A percentile compares a stretch with the other conserved stretches of the same genome.
phyloP scores from a whole-genome alignment of 176 grass and related monocot species.

The Cenchrus fungigraminus region DNA sequence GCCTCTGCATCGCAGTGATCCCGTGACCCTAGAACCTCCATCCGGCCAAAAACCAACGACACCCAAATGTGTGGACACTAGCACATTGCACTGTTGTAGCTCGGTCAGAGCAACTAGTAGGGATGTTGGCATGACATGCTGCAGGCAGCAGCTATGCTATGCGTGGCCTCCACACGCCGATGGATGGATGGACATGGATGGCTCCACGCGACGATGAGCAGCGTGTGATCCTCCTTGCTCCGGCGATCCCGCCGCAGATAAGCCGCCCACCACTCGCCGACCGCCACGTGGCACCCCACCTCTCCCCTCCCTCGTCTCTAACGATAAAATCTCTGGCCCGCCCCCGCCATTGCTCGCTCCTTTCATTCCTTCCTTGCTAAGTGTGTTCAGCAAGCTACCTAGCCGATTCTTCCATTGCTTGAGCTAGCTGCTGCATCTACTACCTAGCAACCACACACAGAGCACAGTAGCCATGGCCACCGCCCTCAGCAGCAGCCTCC shows the following conservation, averaged over 20 bases:
- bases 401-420: too few species aligned
- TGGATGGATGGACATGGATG: background rate
- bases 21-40: background rate
- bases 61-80: background rate
- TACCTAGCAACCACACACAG: too few species aligned
- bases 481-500: slow-evolving; percentile 50
- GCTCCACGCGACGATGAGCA: slow-evolving; percentile 37
- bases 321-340: slow-evolving; percentile 2
- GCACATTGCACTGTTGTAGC: too few species aligned
- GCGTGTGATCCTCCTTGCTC: slow-evolving; percentile 54
- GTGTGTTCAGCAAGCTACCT: background rate
- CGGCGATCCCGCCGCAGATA: slow-evolving; percentile 47
- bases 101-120: too few species aligned
- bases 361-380: background rate
- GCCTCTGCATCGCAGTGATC: background rate
- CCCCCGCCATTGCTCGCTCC: background rate
- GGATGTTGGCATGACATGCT: too few species aligned
- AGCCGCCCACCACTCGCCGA: background rate
- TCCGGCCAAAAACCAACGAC: background rate
- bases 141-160: too few species aligned
- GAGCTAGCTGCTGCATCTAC: background rate
- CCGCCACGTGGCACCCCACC: slow-evolving; percentile 51
- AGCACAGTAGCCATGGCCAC: slow-evolving; percentile 30
- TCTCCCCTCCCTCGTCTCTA: background rate
- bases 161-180: slow-evolving; percentile 23